Evolutionary conservation across 1,284 basidiomycete genomes (phyloP).

Genomic region (Paramarasmius palmivorus): DNA sequence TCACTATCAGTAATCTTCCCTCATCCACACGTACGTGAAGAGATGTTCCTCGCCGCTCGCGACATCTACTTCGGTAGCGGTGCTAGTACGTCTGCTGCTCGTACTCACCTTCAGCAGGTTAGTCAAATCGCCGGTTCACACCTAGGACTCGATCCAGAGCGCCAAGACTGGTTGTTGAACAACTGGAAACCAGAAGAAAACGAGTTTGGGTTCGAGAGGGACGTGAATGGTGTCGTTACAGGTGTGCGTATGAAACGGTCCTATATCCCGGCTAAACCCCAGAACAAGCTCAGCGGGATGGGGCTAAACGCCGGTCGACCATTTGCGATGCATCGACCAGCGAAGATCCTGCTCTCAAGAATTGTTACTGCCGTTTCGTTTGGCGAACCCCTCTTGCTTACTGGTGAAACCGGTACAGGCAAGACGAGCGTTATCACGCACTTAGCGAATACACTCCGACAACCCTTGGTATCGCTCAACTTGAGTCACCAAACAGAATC

Average conservation of each 20-base stretch:
- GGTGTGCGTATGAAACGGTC: conserved; percentile 62
- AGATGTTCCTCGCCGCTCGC: conserved; percentile 86
- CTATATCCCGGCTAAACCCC: conserved; percentile 46
- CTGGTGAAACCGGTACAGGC: conserved; percentile 98
- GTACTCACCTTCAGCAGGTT: conserved; percentile 49
- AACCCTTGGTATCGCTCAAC: conserved; percentile 87
- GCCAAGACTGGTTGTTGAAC: conserved; percentile 53
- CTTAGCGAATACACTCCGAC: conserved; percentile 79
- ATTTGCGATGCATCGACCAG: conserved; percentile 91
- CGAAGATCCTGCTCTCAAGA: conserved; percentile 79
- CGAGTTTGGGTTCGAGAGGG: conserved; percentile 67
- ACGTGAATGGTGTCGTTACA: conserved; percentile 57
- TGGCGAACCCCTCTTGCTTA: conserved; percentile 86
- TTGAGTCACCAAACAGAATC: conserved; percentile 97
- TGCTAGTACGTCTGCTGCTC: conserved; percentile 52
- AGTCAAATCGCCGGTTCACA: conserved; percentile 58
- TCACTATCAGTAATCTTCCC: conserved; percentile 52
- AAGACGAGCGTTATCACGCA: conserved; percentile 95
- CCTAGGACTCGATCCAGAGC: conserved; percentile 67
- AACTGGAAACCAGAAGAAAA: conserved; percentile 51
- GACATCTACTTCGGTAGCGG: conserved; percentile 91
- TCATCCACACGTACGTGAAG: conserved; percentile 85
- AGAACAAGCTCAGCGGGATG: conserved; percentile 33
- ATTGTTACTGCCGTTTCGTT: conserved; percentile 77
- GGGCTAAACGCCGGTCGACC: conserved; percentile 46